Conservation (phyloP, 2,329 filamentous ascomycete genomes). For the Penicillium sp. region DNA sequence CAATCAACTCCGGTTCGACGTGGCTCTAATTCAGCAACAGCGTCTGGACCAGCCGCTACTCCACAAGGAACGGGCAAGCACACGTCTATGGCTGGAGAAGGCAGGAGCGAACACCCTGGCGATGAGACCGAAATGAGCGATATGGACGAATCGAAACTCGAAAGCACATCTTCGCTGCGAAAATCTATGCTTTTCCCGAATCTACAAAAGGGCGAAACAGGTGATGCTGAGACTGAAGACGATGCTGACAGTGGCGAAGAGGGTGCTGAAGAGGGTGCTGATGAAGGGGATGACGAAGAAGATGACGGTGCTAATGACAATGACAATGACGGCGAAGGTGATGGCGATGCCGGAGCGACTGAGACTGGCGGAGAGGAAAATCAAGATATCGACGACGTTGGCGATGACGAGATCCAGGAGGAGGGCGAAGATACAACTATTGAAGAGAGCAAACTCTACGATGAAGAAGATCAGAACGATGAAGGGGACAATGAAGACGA, state of each 20-base stretch:
- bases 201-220: constrained; percentile 21
- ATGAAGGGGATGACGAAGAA: constrained; percentile 12
- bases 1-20: constrained; percentile 14
- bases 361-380: constrained; percentile 13
- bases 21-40: constrained; percentile 7
- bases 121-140: constrained; percentile 71
- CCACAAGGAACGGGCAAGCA: constrained; percentile 12
- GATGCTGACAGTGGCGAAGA: constrained; percentile 23
- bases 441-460: constrained; percentile 12
- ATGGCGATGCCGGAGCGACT: constrained; percentile 16
- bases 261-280: constrained; percentile 17
- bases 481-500: neutral
- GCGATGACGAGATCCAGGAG: constrained; percentile 18
- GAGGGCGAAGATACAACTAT: constrained; percentile 1
- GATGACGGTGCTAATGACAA: constrained; percentile 16
- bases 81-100: neutral
- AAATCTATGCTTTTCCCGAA: constrained; percentile 27
- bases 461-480: constrained; percentile 5
- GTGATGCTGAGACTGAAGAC: constrained; percentile 24
- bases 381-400: constrained; percentile 7
- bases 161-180: constrained; percentile 26
- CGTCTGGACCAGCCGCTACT: constrained; percentile 50
- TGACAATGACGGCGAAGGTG: constrained; percentile 16
- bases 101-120: constrained; percentile 33
- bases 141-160: constrained; percentile 44